These are phyloP conservation scores for Geranium incanum DNA, from an alignment of 441 rosid genomes.

Conservation along the genomic window DNA sequence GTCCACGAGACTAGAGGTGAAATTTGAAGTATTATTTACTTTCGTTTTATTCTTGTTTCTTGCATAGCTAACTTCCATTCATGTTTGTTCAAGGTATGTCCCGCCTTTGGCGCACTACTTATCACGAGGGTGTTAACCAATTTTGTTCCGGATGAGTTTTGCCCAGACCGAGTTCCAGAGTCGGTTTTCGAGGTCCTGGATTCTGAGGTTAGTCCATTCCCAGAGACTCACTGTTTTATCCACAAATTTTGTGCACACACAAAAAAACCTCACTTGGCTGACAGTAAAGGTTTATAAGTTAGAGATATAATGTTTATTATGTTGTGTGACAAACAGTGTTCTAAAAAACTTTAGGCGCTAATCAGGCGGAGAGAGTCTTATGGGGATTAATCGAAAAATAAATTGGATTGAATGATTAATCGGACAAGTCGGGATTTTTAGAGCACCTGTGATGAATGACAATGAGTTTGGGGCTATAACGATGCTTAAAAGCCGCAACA, in stretches of 20 bases:
- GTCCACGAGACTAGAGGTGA: conserved; percentile 76
- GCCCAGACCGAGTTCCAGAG: conserved; percentile 79
- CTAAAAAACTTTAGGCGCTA: no score
- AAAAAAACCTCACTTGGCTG: neutral
- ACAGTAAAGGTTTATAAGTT: neutral
- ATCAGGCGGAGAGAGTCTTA: no score
- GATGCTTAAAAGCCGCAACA: no score
- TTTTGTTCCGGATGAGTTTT: conserved; percentile 83
- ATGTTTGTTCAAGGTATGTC: conserved; percentile 62
- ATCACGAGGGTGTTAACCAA: conserved; percentile 65
- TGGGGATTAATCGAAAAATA: no score
- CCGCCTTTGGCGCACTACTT: conserved; percentile 64
- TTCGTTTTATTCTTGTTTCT: neutral
- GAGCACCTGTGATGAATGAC: no score
- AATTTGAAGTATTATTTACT: neutral
- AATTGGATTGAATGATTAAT: no score
- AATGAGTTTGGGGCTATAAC: no score
- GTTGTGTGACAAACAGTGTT: conserved; percentile 5
- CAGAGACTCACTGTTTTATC: neutral
- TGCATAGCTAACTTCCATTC: conserved; percentile 1
- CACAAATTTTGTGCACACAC: neutral
- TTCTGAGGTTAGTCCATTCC: conserved; percentile 42
- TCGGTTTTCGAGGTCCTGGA: conserved; percentile 71
- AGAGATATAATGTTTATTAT: neutral
- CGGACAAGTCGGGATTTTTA: no score